Conservation (phyloP, 768 basidiomycete species). For the Tephrocybe sp. region DNA sequence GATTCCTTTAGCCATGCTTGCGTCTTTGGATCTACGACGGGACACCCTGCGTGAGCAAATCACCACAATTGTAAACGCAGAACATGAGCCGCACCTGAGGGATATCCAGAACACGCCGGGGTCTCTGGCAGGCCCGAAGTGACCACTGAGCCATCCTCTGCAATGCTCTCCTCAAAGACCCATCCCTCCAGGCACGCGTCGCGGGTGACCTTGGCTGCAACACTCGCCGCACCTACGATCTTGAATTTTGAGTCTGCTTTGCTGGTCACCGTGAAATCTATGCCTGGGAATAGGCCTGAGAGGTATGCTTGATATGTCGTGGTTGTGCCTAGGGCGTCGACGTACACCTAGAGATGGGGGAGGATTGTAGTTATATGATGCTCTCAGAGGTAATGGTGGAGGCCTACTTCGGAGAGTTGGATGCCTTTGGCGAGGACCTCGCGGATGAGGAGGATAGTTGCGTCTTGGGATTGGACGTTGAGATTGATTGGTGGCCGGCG, state of each 20-base stretch:
- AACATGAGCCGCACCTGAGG: conserved; percentile 56
- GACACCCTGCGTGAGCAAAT: no score
- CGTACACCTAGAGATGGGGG: conserved; percentile 66
- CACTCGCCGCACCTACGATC: conserved; percentile 95
- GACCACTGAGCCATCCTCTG: conserved; percentile 17
- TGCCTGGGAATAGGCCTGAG: conserved; percentile 76
- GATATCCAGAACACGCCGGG: conserved; percentile 79
- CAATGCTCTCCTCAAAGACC: conserved; percentile 67
- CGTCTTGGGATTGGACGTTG: conserved; percentile 85
- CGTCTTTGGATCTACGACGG: conserved; percentile 86
- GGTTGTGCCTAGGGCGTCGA: conserved; percentile 91
- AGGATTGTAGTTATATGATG: neutral
- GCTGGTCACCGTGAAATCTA: conserved; percentile 83
- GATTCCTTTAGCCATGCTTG: conserved; percentile 79
- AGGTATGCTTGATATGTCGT: conserved; percentile 85
- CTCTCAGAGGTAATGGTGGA: neutral
- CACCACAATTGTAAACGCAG: neutral
- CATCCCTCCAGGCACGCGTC: conserved; percentile 89
- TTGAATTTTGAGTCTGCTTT: conserved; percentile 98
- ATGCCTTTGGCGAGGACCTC: conserved; percentile 83
- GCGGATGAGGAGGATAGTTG: conserved; percentile 85
- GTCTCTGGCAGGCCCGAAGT: conserved; percentile 36
- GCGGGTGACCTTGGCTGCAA: conserved; percentile 96
- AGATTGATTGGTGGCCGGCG: conserved; percentile 80
- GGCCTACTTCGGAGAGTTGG: conserved; percentile 68